Percentiles rank a stretch among this genome's conserved stretches.
phyloP scores from a whole-genome alignment of 2,329 filamentous ascomycete genomes.

The Achaetomium macrosporum region DNA sequence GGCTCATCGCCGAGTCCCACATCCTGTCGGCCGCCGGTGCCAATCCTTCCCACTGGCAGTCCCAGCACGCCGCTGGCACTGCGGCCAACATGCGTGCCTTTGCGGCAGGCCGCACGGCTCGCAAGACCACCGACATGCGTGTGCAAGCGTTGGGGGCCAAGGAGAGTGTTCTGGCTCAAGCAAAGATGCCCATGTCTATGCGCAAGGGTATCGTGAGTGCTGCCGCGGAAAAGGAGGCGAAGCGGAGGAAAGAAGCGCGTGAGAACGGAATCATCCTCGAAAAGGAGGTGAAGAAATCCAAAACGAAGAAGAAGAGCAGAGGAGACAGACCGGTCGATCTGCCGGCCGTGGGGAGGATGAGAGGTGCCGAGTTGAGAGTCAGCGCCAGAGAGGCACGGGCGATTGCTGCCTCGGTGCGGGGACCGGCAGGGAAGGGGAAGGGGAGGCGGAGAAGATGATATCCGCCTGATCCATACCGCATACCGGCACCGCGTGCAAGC shows the following conservation, averaged over 20 bases:
- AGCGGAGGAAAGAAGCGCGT: slow-evolving; percentile 68
- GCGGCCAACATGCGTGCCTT: slow-evolving; percentile 36
- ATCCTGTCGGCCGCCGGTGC: slow-evolving; percentile 59
- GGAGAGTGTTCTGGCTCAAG: slow-evolving; percentile 64
- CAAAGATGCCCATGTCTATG: slow-evolving; percentile 83
- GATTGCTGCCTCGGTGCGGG: slow-evolving; percentile 46
- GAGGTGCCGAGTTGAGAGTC: slow-evolving; percentile 70
- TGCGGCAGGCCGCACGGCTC: slow-evolving; percentile 62
- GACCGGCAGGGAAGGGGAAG: slow-evolving; percentile 25
- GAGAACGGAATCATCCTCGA: slow-evolving; percentile 92
- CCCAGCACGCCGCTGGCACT: slow-evolving; percentile 33
- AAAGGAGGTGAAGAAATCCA: slow-evolving; percentile 33
- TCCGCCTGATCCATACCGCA: neutral
- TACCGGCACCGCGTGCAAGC: neutral
- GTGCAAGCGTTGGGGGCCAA: slow-evolving; percentile 78
- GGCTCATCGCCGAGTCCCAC: slow-evolving; percentile 85
- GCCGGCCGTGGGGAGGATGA: slow-evolving; percentile 74
- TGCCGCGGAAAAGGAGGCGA: slow-evolving; percentile 58
- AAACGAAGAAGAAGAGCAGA: slow-evolving; percentile 36
- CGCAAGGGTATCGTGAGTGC: slow-evolving; percentile 78
- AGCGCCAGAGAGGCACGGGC: slow-evolving; percentile 69
- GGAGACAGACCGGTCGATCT: slow-evolving; percentile 60
- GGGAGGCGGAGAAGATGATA: slow-evolving; percentile 33
- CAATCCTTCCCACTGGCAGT: slow-evolving; percentile 38
- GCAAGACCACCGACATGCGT: slow-evolving; percentile 78